Conservation (phyloP, 306 rosid species). For the Rosa rugosa region DNA sequence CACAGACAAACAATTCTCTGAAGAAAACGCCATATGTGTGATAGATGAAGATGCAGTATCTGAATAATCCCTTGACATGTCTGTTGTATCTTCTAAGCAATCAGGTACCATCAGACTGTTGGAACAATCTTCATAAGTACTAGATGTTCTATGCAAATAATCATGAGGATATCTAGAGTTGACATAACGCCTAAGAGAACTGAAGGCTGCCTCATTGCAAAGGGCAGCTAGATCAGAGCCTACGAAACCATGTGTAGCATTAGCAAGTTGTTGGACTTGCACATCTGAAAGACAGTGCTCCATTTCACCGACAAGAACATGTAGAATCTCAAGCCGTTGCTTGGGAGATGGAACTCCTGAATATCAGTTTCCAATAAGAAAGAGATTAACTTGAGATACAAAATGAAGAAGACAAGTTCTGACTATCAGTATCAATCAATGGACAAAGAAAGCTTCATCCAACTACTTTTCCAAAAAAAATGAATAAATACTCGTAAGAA, state of each 20-base stretch:
- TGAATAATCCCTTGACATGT: slow-evolving; percentile 30
- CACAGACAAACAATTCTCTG: slow-evolving; percentile 28
- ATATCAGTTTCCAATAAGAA: slow-evolving; percentile 25
- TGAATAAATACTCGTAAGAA: not conserved
- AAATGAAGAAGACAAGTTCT: not conserved
- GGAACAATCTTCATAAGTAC: slow-evolving; percentile 25
- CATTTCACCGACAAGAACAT: slow-evolving; percentile 62
- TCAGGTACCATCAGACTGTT: slow-evolving; percentile 27
- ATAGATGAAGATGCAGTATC: slow-evolving; percentile 39
- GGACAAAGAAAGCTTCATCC: not conserved
- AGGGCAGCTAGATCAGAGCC: slow-evolving; percentile 91
- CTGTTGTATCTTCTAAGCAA: slow-evolving; percentile 28
- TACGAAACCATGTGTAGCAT: slow-evolving; percentile 81
- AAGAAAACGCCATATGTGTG: slow-evolving; percentile 36
- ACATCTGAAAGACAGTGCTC: slow-evolving; percentile 61
- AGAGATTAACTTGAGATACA: not conserved
- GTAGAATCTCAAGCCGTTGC: slow-evolving; percentile 69
- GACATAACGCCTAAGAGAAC: slow-evolving; percentile 57
- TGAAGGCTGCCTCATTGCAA: slow-evolving; percentile 72
- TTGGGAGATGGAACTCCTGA: slow-evolving; percentile 87
- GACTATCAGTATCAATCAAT: not conserved
- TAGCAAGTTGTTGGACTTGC: slow-evolving; percentile 76
- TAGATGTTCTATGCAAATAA: slow-evolving; percentile 24
- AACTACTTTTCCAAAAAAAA: not conserved
- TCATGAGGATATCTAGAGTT: slow-evolving; percentile 31